These are phyloP conservation scores for Mycena pura DNA, from an alignment of 768 basidiomycete genomes.

Conservation along the genomic window DNA sequence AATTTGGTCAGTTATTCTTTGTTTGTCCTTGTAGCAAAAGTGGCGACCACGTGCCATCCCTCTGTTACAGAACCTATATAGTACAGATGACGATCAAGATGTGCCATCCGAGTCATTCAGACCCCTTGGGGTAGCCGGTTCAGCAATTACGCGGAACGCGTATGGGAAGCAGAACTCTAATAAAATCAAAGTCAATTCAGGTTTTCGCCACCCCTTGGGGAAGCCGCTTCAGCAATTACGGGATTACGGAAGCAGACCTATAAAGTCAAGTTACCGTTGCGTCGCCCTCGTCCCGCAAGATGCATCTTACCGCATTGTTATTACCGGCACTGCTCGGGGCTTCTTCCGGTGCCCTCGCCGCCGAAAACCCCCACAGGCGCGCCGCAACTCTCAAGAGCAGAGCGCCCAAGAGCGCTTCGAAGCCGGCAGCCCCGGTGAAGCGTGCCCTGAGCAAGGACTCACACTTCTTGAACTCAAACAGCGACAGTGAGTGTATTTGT, in stretches of 20 bases:
- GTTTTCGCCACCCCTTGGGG: background rate
- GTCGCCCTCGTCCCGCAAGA: conserved; percentile 1
- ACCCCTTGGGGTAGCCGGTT: too few relatives aligned
- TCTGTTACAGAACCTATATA: too few relatives aligned
- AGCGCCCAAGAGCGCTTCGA: conserved; percentile 6
- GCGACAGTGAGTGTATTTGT: conserved; percentile 7
- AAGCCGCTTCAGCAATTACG: background rate
- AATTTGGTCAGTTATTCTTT: too few relatives aligned
- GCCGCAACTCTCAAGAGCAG: conserved; percentile 12
- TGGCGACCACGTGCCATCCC: too few relatives aligned
- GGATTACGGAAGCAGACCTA: background rate
- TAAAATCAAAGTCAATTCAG: conserved; percentile 3
- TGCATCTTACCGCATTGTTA: conserved; percentile 15
- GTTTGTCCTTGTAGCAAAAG: too few relatives aligned
- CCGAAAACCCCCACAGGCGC: conserved; percentile 14
- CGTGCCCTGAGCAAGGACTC: conserved; percentile 10
- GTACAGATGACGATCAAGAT: too few relatives aligned
- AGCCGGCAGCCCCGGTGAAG: conserved; percentile 10
- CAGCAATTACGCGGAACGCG: too few relatives aligned
- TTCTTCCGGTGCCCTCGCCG: conserved; percentile 12
- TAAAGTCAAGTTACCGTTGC: background rate
- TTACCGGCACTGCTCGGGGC: conserved; percentile 12
- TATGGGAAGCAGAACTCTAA: too few relatives aligned
- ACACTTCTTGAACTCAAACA: conserved; percentile 12
- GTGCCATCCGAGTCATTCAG: too few relatives aligned